Evolutionary conservation across 1,139 yeast species (phyloP), one percentile per base, ranked within the genome.

Genomic region (Magnusiomyces tetraspermus): DNA sequence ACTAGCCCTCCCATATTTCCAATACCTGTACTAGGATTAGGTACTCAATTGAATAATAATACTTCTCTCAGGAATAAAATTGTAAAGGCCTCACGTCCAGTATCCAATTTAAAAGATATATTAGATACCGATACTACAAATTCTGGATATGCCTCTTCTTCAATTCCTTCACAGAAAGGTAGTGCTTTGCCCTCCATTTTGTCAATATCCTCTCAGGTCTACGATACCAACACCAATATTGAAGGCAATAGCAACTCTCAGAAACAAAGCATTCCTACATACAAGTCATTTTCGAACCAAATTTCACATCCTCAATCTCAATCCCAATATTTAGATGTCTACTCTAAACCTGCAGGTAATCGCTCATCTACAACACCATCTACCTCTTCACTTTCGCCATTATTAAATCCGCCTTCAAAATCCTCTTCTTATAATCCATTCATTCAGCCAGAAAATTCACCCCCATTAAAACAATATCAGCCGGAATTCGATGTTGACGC

Each of bases 401-500:
- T n/a, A n/a, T n/a, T n/a, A n/a, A n/a, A n/a, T n/a, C n/a, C n/a
- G n/a, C n/a, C n/a, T 28, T 6, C 11, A 28, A 6, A 28, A 28
- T 28, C 23, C 43, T 28, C 23, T 8, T 21, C 4, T 40, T 3
- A 21, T 21, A 6, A 8, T 5, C 43, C 26, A 40, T 17, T n/a
- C 33, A 11, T 8, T 10, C 40, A 36, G 15, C 40, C 40, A 13
- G 40, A 10, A 10, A 10, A 10, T 36, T n/a, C 17, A 36, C 5
- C 19, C 11, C 40, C 40, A 8, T n/a, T 17, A 17, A 10, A 36
- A 36, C 40, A 53, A n/a, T n/a, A n/a, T n/a, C n/a, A n/a, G n/a
- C n/a, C 64, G 6, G 65, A 63, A 3, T 57, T 63, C 5, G 58
- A 61, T 41, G 55, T 59, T n/a, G 60, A 53, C 5, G 54, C 50